Base-by-base conservation (phyloP, 164 flowering plant genomes). In the Taxillus chinensis region DNA sequence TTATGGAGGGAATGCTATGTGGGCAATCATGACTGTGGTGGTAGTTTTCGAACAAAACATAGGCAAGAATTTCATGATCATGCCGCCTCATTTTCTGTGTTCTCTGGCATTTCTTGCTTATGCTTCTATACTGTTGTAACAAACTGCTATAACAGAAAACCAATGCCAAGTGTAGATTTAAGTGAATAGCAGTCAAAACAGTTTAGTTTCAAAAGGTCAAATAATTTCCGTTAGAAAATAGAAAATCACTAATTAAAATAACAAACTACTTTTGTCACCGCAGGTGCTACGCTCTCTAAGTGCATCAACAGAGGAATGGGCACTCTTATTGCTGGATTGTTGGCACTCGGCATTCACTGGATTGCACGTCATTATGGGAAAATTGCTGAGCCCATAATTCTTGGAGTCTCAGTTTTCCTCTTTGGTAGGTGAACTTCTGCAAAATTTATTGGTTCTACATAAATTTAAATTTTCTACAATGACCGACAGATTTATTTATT, bases 11-110 rank as follows among this genome's bases (percentile, higher is more conserved):
- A 89, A 76, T 70, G 83, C 90, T 53, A 86, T 89, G 84, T 89
- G 92, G 92, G 96, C 90, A 38, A 75, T 86, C 51, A 79, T 89
- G 90, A 89, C 96, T 1, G 91, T 86, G 60, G 96, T 89, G 8
- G 93, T 89, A 0, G 87, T 85, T 10, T 86, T 85, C 48, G 93
- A 89, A 61, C 75, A 71, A 67, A 78, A 82, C 43, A 89, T 80
- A 5, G 96, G 96, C 83, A 71, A 77, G 87, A 52, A 39, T 59
- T 45, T 55, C 8, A 45, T 17, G 27, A 27, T 27, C 27, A 27
- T 27, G 1, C 27, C 27, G 2, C 27, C 27, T 27, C 13, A 7
- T 14, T 48, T 11, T 48, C 4, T 3, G 12, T 48, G 13, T 14
- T 8, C 12, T 6, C 46, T 43, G 46, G 2, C 2, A 6, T 43